These are phyloP conservation scores for Aspergillus bertholletiae DNA, from an alignment of 495 filamentous ascomycete genomes.

Conservation along the genomic window DNA sequence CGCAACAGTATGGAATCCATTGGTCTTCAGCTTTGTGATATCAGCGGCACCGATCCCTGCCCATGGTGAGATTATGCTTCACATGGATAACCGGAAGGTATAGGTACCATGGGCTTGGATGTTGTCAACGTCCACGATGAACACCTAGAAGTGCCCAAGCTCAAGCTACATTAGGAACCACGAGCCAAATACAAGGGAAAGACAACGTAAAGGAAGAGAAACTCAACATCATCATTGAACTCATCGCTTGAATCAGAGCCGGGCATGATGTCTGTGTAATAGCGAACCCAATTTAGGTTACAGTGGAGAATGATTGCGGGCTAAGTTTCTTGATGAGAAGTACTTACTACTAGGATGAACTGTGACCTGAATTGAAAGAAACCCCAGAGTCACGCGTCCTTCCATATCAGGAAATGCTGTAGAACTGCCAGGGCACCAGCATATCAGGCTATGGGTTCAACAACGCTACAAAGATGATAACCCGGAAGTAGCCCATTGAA, in stretches of 20 bases:
- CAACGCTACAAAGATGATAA: no score
- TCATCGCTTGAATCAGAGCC: slow-evolving; percentile 50
- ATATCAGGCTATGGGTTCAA: no score
- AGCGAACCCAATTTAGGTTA: neutral
- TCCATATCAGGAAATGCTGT: neutral
- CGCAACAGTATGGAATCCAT: slow-evolving; percentile 70
- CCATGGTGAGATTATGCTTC: neutral
- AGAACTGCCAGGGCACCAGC: neutral
- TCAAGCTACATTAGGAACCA: slow-evolving; percentile 1
- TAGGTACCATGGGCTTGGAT: slow-evolving; percentile 75
- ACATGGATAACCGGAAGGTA: neutral
- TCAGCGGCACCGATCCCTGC: slow-evolving; percentile 68
- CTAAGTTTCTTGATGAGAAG: neutral
- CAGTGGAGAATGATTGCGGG: neutral
- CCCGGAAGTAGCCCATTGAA: no score
- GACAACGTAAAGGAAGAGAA: neutral
- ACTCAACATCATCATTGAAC: slow-evolving; percentile 50
- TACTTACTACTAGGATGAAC: no score
- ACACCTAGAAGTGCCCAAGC: slow-evolving; percentile 27
- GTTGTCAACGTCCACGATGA: slow-evolving; percentile 71
- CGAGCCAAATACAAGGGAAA: neutral
- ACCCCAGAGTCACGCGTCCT: slow-evolving; percentile 9
- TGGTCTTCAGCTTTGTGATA: slow-evolving; percentile 69
- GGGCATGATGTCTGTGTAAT: slow-evolving; percentile 34
- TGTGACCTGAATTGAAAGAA: neutral